phyloP scores from a whole-genome alignment of 805 yeast species.

The Wickerhamomyces chaumierensis region DNA sequence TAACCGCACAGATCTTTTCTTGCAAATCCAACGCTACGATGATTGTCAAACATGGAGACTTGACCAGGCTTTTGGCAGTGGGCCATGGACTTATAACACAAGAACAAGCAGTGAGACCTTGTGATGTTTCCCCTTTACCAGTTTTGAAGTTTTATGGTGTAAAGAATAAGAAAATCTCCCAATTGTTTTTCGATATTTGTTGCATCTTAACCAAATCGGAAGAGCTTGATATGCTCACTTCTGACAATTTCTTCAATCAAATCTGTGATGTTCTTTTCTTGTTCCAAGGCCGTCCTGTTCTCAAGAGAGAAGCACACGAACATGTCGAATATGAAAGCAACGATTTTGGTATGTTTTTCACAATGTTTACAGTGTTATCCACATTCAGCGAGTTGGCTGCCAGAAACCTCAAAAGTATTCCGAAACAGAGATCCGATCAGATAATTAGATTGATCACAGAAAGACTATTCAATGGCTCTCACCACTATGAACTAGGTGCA shows the following conservation, averaged over 20 bases:
- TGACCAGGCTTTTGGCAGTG: constrained; percentile 49
- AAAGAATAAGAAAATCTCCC: constrained; percentile 68
- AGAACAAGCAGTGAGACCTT: constrained; percentile 35
- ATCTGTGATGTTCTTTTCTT: constrained; percentile 53
- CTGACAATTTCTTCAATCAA: constrained; percentile 38
- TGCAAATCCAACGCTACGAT: constrained; percentile 62
- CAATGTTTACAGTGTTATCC: constrained; percentile 45
- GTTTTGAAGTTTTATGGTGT: constrained; percentile 19
- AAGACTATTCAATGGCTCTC: constrained; percentile 2
- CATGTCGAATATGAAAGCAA: constrained; percentile 90
- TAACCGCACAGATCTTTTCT: constrained; percentile 75
- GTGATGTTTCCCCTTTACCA: constrained; percentile 23
- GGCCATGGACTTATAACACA: constrained; percentile 52
- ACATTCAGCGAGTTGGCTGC: constrained; percentile 48
- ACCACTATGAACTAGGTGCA: neutral
- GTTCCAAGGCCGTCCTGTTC: constrained; percentile 70
- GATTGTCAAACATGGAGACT: constrained; percentile 52
- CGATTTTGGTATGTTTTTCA: constrained; percentile 34
- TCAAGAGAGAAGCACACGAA: constrained; percentile 60
- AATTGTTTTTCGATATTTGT: constrained; percentile 68
- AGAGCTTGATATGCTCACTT: constrained; percentile 34
- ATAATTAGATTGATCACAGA: constrained; percentile 5
- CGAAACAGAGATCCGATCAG: neutral
- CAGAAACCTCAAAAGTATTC: constrained; percentile 24
- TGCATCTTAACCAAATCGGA: constrained; percentile 64